A percentile compares a stretch with the other conserved stretches of the same genome.
These are phyloP conservation scores for Cercospora zeae-maydis DNA, from an alignment of 2,329 filamentous ascomycete genomes.

Conservation along the genomic window DNA sequence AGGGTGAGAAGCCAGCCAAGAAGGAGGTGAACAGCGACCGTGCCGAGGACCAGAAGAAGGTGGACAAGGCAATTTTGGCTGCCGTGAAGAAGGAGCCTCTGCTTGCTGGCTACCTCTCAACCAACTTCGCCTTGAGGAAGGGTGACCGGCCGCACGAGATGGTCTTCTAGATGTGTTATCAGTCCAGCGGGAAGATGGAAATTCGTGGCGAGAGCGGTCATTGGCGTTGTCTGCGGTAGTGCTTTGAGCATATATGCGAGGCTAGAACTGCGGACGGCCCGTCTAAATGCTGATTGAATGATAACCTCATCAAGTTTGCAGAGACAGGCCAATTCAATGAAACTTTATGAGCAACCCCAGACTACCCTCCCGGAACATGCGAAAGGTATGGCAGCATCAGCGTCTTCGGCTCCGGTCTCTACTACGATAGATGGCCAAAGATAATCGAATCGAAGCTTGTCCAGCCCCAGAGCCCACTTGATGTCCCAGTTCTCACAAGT, in stretches of 20 bases:
- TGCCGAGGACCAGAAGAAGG: slow-evolving; percentile 94
- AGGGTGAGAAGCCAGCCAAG: slow-evolving; percentile 98
- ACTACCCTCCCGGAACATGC: not conserved
- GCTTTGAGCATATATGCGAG: slow-evolving; percentile 16
- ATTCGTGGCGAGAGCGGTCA: slow-evolving; percentile 24
- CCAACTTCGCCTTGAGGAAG: slow-evolving; percentile 97
- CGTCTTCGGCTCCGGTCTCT: not conserved
- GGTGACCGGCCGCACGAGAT: slow-evolving; percentile 99
- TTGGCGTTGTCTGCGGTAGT: slow-evolving; percentile 22
- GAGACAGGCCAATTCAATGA: slow-evolving; percentile 14
- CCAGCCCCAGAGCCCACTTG: not conserved
- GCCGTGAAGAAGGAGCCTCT: slow-evolving; percentile 98
- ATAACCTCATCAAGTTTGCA: slow-evolving; percentile 18
- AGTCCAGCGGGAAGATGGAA: slow-evolving; percentile 17
- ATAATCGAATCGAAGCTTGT: not conserved
- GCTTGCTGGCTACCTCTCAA: slow-evolving; percentile 88
- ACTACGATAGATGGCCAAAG: not conserved
- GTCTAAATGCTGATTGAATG: slow-evolving; percentile 19
- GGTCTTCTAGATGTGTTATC: slow-evolving; percentile 73
- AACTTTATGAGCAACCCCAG: slow-evolving; percentile 13
- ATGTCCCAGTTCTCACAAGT: no score
- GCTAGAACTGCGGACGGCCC: slow-evolving; percentile 10
- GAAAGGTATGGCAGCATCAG: not conserved
- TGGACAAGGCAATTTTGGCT: slow-evolving; percentile 93
- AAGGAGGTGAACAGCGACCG: slow-evolving; percentile 91